Conservation (phyloP, 148 eudicot genomes). For the Rhododendron simsii region DNA sequence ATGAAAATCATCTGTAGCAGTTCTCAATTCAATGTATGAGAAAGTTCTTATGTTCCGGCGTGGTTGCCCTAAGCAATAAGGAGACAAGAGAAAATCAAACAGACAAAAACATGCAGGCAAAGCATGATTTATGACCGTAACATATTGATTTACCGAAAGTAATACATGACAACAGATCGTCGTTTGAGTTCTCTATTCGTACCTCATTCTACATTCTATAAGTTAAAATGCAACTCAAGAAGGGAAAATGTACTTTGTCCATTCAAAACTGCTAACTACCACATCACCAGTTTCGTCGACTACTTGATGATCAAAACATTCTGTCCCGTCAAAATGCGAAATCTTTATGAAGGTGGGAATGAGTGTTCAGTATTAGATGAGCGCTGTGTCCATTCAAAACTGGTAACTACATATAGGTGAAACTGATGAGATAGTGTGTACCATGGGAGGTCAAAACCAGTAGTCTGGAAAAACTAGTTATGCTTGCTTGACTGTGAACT, state of each 20-base stretch:
- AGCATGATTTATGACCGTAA: neutral
- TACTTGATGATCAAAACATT: neutral
- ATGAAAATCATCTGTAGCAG: slow-evolving; percentile 59
- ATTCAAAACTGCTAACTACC: no score
- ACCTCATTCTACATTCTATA: neutral
- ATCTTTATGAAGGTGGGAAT: neutral
- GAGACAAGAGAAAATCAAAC: slow-evolving; percentile 1
- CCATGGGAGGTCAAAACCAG: neutral
- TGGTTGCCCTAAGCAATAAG: slow-evolving; percentile 36
- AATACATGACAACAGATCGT: neutral
- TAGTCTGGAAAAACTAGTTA: neutral
- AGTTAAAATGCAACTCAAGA: neutral
- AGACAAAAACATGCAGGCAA: neutral
- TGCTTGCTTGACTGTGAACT: neutral
- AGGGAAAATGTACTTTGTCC: neutral
- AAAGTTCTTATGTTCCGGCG: slow-evolving; percentile 46
- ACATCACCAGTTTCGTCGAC: neutral
- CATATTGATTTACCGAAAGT: neutral
- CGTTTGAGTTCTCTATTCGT: neutral
- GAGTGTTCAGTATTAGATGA: neutral
- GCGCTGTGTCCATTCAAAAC: neutral
- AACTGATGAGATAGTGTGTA: neutral
- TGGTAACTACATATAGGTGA: neutral
- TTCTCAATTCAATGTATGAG: slow-evolving; percentile 54
- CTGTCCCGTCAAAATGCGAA: neutral